Evolutionary conservation across 495 filamentous ascomycete genomes (phyloP).

Genomic region (Bathelium albidoporum): DNA sequence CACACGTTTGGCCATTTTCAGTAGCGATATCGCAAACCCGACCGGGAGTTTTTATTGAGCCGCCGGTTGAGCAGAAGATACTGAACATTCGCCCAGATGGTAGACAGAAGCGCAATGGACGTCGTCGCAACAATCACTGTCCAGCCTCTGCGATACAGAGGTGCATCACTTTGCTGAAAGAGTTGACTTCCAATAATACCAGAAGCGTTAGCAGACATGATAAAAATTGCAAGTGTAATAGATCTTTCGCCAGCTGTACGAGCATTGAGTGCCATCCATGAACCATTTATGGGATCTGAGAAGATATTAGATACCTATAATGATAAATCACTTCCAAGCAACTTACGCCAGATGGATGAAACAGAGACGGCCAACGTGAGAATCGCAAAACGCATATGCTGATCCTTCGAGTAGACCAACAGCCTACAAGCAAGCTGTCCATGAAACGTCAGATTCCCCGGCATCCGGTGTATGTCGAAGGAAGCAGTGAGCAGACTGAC

Average conservation of each 20-base stretch:
- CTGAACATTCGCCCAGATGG: slow-evolving; percentile 9
- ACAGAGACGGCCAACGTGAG: slow-evolving; percentile 6
- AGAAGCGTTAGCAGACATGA: slow-evolving; percentile 19
- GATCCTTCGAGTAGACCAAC: slow-evolving; percentile 3
- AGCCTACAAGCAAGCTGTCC: background rate
- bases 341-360: slow-evolving; percentile 7
- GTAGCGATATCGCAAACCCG: background rate
- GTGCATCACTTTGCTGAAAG: slow-evolving; percentile 16
- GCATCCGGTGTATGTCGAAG: background rate
- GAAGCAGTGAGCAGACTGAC: background rate
- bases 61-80: slow-evolving; percentile 10
- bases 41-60: background rate
- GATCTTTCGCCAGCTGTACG: slow-evolving; percentile 29
- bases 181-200: slow-evolving; percentile 19
- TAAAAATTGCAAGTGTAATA: slow-evolving; percentile 28
- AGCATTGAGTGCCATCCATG: slow-evolving; percentile 33
- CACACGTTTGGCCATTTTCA: background rate
- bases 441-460: background rate
- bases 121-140: slow-evolving; percentile 5
- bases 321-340: background rate
- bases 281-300: slow-evolving; percentile 29
- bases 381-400: slow-evolving; percentile 7
- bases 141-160: slow-evolving; percentile 14
- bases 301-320: background rate
- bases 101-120: slow-evolving; percentile 5